phyloP scores from a whole-genome alignment of 75 land plant species.

The Pinus taeda region DNA sequence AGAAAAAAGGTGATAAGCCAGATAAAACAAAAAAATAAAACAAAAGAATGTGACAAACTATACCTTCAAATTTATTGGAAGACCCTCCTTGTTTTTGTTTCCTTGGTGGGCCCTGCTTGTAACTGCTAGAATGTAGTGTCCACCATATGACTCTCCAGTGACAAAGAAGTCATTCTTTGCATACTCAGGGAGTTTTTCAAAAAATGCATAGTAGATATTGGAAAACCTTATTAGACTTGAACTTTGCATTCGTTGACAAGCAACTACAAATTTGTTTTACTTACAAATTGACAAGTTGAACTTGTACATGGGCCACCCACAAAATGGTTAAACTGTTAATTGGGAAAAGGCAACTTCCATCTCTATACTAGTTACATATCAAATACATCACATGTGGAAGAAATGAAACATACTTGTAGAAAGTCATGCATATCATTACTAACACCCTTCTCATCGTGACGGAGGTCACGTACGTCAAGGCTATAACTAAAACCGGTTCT shows the following conservation, averaged over 20 bases:
- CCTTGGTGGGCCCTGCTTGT: constrained; percentile 80
- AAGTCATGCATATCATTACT: constrained; percentile 86
- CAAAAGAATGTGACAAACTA: not conserved
- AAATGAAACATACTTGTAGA: constrained; percentile 54
- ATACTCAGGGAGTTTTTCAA: constrained; percentile 72
- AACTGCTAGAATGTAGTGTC: constrained; percentile 96
- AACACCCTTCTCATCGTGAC: constrained; percentile 72
- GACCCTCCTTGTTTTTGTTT: constrained; percentile 83
- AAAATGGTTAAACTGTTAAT: too few species aligned
- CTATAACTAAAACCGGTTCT: constrained; percentile 96
- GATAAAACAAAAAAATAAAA: not conserved
- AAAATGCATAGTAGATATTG: constrained; percentile 66
- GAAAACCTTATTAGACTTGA: not conserved
- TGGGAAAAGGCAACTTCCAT: too few species aligned
- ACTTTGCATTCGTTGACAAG: too few species aligned
- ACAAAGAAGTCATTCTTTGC: constrained; percentile 86
- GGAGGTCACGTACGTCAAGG: constrained; percentile 59
- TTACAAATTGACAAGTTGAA: too few species aligned
- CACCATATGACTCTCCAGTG: constrained; percentile 99
- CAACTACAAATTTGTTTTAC: too few species aligned
- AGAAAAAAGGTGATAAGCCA: not conserved
- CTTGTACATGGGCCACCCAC: not conserved
- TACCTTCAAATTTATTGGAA: constrained; percentile 89
- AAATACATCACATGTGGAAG: not conserved
- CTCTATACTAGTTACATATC: too few species aligned